Base-by-base conservation (phyloP, 179 eudicot genomes). In the Beta lomatogona region DNA sequence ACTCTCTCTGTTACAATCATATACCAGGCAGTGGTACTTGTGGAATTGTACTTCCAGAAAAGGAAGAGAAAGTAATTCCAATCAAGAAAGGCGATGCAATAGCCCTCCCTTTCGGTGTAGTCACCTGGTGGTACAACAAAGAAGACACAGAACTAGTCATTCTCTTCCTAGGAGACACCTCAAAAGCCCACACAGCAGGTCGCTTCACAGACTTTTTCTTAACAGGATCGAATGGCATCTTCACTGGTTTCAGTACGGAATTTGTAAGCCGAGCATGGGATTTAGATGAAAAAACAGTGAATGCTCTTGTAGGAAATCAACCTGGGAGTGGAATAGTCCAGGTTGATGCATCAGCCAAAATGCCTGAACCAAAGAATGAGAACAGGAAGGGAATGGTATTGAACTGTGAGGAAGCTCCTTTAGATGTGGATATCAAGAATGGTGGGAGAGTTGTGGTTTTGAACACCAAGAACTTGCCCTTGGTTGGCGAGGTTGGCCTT, bases 241-340 rank as follows among this genome's bases (percentile, higher is more conserved):
- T 92, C 85, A 91, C 88, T 11, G 94, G 96, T 59, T 92, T 92
- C 81, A 86, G 93, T 2, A 84, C 94, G 21, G 96, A 92, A 71
- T 92, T 92, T 59, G 91, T 92, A 55, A 18, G 85, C 87, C 80
- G 94, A 25, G 96, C 96, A 52, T 92, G 91, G 91, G 92, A 92
- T 71, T 70, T 91, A 71, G 89, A 85, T 1, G 91, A 88, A n/a
- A 78, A 79, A 64, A 85, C 82, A 19, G 91, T 63, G 28, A 92
- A 92, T 57, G 72, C 90, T 77, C 89, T 92, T 0, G 88, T 92
- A 13, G 78, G 85, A 15, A 86, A 79, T 50, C 94, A 92, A 74
- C 41, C 89, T 0, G 87, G 89, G 25, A 82, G 75, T 28, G 94
- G 93, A 31, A 89, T 92, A 19, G 89, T 91, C 73, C 82, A 88